Evolutionary conservation across 2,329 filamentous ascomycete genomes (phyloP).

Genomic region (Penicillium janthinellum): DNA sequence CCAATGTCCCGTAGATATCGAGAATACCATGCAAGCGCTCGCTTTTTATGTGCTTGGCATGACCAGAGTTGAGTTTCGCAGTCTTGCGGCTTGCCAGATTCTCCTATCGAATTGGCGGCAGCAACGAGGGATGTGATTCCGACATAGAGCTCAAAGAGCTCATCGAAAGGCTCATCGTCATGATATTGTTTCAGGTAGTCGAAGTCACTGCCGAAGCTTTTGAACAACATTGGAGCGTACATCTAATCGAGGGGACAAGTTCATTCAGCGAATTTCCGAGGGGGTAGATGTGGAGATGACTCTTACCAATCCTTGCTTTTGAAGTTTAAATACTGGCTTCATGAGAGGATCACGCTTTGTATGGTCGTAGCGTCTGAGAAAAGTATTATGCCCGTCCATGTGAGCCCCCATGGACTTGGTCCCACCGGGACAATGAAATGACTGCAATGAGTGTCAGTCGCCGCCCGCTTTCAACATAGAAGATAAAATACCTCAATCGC

Average conservation of each 20-base stretch:
- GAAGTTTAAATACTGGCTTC: not conserved
- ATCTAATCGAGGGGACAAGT: not conserved
- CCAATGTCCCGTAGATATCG: not conserved
- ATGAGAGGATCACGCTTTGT: not conserved
- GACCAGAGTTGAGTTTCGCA: not conserved
- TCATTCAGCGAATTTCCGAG: not conserved
- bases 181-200: not conserved
- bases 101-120: not conserved
- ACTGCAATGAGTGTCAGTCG: not conserved
- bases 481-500: not conserved
- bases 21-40: not conserved
- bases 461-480: not conserved
- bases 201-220: not conserved
- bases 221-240: not conserved
- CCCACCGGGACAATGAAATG: not conserved
- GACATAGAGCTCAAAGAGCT: not conserved
- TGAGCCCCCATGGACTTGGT: not conserved
- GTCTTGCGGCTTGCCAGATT: not conserved
- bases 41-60: not conserved
- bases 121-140: not conserved
- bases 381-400: slow-evolving; percentile 1
- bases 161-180: not conserved
- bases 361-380: not conserved
- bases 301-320: slow-evolving; percentile 1
- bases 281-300: not conserved